A percentile compares a stretch with the other conserved stretches of the same genome.
These are phyloP conservation scores for Hypoxylon lienhwacheense DNA, from an alignment of 495 filamentous ascomycete species.

Conservation along the genomic window DNA sequence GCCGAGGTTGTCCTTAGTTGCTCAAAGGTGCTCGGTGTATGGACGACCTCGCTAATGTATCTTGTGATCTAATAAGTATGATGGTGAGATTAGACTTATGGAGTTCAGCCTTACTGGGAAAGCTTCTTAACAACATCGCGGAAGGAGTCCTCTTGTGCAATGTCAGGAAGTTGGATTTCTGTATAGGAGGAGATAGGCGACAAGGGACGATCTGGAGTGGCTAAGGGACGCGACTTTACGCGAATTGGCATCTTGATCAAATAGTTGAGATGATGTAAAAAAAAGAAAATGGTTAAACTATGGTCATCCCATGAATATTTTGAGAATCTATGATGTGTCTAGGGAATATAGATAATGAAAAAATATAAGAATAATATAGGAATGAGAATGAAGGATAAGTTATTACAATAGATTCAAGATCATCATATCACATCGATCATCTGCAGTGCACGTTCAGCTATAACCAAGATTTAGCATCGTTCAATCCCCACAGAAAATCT, in stretches of 20 bases:
- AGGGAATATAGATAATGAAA: no score
- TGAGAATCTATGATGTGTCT: no score
- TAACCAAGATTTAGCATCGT: constrained; percentile 18
- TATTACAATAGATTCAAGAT: neutral
- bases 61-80: constrained; percentile 35
- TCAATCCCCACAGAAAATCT: constrained; percentile 3
- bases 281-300: no score
- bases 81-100: neutral
- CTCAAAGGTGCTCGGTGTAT: constrained; percentile 73
- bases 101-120: constrained; percentile 55
- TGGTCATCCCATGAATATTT: no score
- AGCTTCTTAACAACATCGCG: constrained; percentile 69
- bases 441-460: constrained; percentile 4
- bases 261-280: neutral
- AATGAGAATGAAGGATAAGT: constrained; percentile 4
- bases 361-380: no score
- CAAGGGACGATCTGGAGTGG: constrained; percentile 32
- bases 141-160: constrained; percentile 65
- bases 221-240: constrained; percentile 45
- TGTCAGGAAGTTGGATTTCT: constrained; percentile 57
- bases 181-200: constrained; percentile 7
- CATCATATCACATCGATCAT: constrained; percentile 3
- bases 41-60: constrained; percentile 66
- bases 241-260: constrained; percentile 46
- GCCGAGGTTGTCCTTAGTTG: constrained; percentile 69